Percentiles rank a stretch among this genome's conserved stretches.
phyloP scores from a whole-genome alignment of 2,329 filamentous ascomycete species.

The Aspergillus viridinutans region DNA sequence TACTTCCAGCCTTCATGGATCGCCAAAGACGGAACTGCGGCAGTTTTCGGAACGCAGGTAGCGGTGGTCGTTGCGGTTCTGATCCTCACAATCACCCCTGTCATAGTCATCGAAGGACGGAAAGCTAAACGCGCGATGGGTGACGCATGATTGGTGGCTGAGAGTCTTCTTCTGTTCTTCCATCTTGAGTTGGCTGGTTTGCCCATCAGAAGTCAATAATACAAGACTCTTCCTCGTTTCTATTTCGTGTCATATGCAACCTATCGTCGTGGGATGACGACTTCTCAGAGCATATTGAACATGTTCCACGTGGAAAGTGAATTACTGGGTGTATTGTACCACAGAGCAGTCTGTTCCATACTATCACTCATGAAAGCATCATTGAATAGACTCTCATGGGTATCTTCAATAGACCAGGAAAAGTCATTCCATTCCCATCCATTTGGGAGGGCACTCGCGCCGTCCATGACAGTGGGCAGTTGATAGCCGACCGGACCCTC shows the following conservation, averaged over 20 bases:
- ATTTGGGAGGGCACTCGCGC: neutral
- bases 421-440: slow-evolving; percentile 1
- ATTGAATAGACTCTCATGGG: neutral
- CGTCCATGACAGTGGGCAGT: neutral
- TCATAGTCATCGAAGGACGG: slow-evolving; percentile 15
- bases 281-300: neutral
- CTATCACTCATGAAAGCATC: neutral
- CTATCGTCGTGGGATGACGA: neutral
- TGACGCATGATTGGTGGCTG: neutral
- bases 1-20: slow-evolving; percentile 39
- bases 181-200: neutral
- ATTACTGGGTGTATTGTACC: neutral
- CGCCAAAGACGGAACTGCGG: slow-evolving; percentile 24
- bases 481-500: neutral
- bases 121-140: neutral
- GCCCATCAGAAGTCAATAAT: neutral
- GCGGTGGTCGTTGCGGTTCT: slow-evolving; percentile 24
- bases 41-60: slow-evolving; percentile 34
- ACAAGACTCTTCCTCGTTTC: neutral
- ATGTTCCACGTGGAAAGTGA: neutral
- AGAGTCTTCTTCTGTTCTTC: neutral
- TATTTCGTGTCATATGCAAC: too few species aligned
- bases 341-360: neutral
- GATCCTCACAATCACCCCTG: slow-evolving; percentile 25
- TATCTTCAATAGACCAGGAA: slow-evolving; percentile 9